Evolutionary conservation across 1,284 basidiomycete species (phyloP).

Genomic region (Pseudomicrostroma phylloplanum): DNA sequence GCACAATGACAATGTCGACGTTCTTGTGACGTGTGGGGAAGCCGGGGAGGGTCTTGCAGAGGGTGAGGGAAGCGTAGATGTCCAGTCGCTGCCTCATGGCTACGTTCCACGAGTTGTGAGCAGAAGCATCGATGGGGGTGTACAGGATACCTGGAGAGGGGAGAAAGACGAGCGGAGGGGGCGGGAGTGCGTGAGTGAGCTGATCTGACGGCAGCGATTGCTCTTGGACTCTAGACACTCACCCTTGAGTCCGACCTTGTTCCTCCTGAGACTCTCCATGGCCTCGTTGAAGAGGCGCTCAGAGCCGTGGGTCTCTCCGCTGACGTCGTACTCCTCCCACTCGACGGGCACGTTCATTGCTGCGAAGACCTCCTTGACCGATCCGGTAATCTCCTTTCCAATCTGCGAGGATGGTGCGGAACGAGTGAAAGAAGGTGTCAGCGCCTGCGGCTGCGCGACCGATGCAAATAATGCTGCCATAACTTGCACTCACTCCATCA

Average conservation of each 20-base stretch:
- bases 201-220: neutral
- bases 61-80: conserved; percentile 96
- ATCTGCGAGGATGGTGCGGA: conserved; percentile 49
- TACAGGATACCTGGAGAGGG: conserved; percentile 29
- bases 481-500: conserved; percentile 58
- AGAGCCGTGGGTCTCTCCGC: conserved; percentile 86
- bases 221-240: conserved; percentile 27
- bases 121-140: conserved; percentile 77
- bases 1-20: conserved; percentile 95
- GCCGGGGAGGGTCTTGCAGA: conserved; percentile 89
- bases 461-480: neutral
- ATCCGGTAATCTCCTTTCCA: conserved; percentile 94
- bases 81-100: conserved; percentile 95
- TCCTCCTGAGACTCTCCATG: conserved; percentile 86
- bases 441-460: conserved; percentile 15
- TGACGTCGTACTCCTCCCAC: conserved; percentile 97
- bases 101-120: conserved; percentile 95
- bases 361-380: conserved; percentile 86
- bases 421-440: neutral
- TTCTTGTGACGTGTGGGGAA: conserved; percentile 98
- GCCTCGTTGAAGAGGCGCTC: conserved; percentile 90
- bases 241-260: conserved; percentile 97
- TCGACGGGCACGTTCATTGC: conserved; percentile 60
- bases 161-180: neutral
- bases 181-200: neutral